These are phyloP conservation scores for Calocybe cyanea DNA, from an alignment of 768 basidiomycete genomes.

Conservation along the genomic window DNA sequence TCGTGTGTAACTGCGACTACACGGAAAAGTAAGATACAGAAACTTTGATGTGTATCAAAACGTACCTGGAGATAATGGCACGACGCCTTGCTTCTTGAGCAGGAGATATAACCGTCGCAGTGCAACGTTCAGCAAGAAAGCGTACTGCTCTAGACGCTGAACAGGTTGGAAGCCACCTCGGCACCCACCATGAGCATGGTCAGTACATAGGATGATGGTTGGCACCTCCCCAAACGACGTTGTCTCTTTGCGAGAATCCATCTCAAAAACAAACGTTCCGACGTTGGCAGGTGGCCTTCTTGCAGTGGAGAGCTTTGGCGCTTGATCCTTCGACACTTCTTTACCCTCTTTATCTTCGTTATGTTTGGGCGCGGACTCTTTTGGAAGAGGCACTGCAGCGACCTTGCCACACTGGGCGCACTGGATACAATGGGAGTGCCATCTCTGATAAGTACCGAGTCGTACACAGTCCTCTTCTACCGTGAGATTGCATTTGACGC, in stretches of 20 bases:
- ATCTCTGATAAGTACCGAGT: slow-evolving; percentile 92
- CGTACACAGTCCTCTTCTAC: slow-evolving; percentile 98
- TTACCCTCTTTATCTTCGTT: slow-evolving; percentile 46
- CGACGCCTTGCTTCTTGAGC: slow-evolving; percentile 84
- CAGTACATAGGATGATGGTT: slow-evolving; percentile 69
- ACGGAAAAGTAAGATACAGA: neutral
- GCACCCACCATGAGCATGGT: slow-evolving; percentile 68
- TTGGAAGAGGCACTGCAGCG: slow-evolving; percentile 58
- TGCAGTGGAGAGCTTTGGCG: slow-evolving; percentile 58
- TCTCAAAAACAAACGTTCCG: slow-evolving; percentile 71
- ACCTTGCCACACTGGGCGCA: slow-evolving; percentile 77
- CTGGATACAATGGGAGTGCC: slow-evolving; percentile 94
- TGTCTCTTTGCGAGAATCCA: slow-evolving; percentile 64
- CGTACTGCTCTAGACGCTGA: slow-evolving; percentile 94
- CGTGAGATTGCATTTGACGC: slow-evolving; percentile 81
- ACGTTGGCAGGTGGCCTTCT: slow-evolving; percentile 82
- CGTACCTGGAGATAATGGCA: slow-evolving; percentile 76
- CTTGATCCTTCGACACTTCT: slow-evolving; percentile 34
- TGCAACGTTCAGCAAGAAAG: slow-evolving; percentile 94
- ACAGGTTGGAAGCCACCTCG: slow-evolving; percentile 84
- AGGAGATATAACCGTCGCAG: slow-evolving; percentile 85
- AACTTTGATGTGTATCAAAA: neutral
- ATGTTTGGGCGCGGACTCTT: slow-evolving; percentile 52
- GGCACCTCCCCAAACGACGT: slow-evolving; percentile 72
- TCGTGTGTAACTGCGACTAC: slow-evolving; percentile 25